Conservation (phyloP, 2,329 filamentous ascomycete species). For the Cladorrhinum sp. region DNA sequence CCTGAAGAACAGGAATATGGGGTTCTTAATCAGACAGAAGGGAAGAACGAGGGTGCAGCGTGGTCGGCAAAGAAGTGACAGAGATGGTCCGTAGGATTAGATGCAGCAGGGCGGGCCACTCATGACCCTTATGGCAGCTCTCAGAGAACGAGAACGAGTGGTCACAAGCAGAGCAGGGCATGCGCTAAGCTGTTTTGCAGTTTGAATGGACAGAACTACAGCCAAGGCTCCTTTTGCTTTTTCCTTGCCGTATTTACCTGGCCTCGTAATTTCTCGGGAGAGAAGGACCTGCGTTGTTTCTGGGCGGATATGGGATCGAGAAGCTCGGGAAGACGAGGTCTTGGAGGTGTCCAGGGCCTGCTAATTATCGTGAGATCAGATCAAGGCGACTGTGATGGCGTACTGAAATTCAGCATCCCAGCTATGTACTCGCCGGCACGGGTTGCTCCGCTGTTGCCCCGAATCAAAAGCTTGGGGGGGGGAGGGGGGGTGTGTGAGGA, state of each 20-base stretch:
- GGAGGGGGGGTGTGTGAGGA: not conserved
- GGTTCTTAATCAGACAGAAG: constrained; percentile 10
- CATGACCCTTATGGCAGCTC: constrained; percentile 34
- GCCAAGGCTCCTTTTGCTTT: constrained; percentile 29
- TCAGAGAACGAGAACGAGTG: constrained; percentile 38
- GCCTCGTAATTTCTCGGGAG: constrained; percentile 12
- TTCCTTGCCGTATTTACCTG: constrained; percentile 16
- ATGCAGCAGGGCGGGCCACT: constrained; percentile 40
- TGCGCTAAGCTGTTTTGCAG: constrained; percentile 35
- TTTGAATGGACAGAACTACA: constrained; percentile 33
- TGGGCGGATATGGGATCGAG: constrained; percentile 5
- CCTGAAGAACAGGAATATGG: not conserved
- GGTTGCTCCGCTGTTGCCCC: constrained; percentile 7
- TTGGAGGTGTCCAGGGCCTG: not conserved
- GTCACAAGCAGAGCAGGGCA: constrained; percentile 30
- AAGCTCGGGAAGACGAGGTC: constrained; percentile 11
- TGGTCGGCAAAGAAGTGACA: not conserved
- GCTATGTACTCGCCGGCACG: not conserved
- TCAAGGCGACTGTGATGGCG: constrained; percentile 2
- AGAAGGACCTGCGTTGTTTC: constrained; percentile 3
- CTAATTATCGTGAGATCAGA: constrained; percentile 11
- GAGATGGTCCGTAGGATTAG: constrained; percentile 28
- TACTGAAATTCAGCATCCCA: constrained; percentile 4
- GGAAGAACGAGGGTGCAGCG: constrained; percentile 4
- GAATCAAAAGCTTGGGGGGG: constrained; percentile 6